Conservation (phyloP, 2,329 filamentous ascomycete species). For the Penicillium hesseltinei region DNA sequence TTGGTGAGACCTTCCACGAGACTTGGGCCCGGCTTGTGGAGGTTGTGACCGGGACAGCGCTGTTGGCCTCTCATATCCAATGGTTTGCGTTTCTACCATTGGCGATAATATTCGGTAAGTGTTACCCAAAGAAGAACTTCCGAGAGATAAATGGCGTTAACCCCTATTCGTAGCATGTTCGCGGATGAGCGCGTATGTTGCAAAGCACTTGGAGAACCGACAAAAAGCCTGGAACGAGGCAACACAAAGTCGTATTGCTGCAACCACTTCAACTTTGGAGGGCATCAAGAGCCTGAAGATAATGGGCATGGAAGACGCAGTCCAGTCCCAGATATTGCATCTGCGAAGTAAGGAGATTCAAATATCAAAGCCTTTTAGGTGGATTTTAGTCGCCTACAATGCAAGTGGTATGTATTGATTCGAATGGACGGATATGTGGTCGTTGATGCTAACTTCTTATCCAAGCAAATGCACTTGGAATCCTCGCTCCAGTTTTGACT, state of each 20-base stretch:
- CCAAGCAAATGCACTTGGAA: conserved; percentile 1
- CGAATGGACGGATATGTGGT: neutral
- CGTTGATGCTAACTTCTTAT: neutral
- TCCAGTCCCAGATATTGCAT: neutral
- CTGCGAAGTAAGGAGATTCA: neutral
- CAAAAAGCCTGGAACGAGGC: conserved; percentile 2
- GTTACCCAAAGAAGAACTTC: neutral
- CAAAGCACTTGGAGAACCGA: conserved; percentile 1
- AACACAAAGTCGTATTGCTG: conserved; percentile 2
- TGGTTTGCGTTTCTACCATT: neutral
- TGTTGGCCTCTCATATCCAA: neutral
- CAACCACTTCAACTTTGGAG: neutral
- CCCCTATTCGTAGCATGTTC: neutral
- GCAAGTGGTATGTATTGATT: conserved; percentile 1
- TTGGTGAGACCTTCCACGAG: neutral
- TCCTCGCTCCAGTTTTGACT: neutral
- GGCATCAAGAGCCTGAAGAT: conserved; percentile 7
- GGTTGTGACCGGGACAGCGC: neutral
- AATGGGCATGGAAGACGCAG: neutral
- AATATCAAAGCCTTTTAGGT: neutral
- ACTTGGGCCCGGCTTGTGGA: neutral
- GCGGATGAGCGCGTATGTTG: conserved; percentile 8
- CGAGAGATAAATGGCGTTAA: neutral
- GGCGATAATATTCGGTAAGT: neutral
- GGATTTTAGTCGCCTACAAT: conserved; percentile 5